Conservation (phyloP, 2,329 filamentous ascomycete species). For the Juglanconis sp. region DNA sequence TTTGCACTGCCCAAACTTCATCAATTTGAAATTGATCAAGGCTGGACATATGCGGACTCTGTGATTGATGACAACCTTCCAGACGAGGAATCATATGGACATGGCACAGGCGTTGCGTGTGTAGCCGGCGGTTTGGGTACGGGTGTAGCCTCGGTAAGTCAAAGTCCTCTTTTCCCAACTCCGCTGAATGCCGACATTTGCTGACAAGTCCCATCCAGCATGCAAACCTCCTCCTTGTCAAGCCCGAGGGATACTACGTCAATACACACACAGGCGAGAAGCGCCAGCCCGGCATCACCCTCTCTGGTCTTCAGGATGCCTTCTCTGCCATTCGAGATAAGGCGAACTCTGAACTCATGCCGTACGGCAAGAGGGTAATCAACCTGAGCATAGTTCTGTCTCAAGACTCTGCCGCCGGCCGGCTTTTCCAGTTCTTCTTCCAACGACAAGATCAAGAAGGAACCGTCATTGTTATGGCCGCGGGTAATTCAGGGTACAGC, state of each 20-base stretch:
- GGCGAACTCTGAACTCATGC: not conserved
- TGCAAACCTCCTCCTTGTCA: constrained; percentile 5
- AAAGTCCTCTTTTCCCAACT: too few relatives aligned
- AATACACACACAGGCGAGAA: not conserved
- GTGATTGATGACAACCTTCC: constrained; percentile 4
- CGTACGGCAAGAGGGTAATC: not conserved
- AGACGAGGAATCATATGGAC: not conserved
- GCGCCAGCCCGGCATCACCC: not conserved
- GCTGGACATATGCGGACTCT: not conserved
- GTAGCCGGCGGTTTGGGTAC: not conserved
- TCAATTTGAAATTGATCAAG: not conserved
- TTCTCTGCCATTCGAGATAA: not conserved
- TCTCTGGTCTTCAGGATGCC: not conserved
- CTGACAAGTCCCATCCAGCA: not conserved
- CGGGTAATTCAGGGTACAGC: not conserved
- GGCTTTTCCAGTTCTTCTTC: not conserved
- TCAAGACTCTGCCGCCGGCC: not conserved
- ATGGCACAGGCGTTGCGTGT: constrained; percentile 6
- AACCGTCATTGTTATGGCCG: not conserved
- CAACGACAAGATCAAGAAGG: not conserved
- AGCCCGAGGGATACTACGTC: not conserved
- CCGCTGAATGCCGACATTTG: too few relatives aligned
- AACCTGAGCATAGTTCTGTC: not conserved
- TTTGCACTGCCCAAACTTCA: not conserved
- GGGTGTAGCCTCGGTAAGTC: not conserved